Evolutionary conservation across 495 filamentous ascomycete species (phyloP), one percentile per base, ranked within the genome.

Genomic region (Penicillium roqueforti): DNA sequence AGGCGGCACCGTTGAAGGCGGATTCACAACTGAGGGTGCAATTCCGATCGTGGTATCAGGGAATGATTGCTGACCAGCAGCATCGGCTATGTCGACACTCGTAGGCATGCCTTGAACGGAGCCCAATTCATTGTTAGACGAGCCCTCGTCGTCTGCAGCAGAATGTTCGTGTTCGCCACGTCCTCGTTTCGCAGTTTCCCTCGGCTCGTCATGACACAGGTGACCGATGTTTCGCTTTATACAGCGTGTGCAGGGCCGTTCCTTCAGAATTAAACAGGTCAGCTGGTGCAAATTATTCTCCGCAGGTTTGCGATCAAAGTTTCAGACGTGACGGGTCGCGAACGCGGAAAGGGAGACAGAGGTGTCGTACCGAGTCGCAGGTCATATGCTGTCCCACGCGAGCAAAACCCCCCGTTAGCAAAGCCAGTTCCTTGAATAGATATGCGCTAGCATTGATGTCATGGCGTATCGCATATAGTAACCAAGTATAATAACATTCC

Each of bases 191-290:
- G 73, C 62, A 53, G 81, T 72, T 68, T 92, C 88, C 72, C 95
- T 85, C 53, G 91, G 91, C 73, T 97, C 93, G 69, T 99, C 93
- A 75, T 97, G 93, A 75, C 93, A 99, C 52, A 99, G 78, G 79
- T 97, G 93, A 60, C 92, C 93, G 70, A 99, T 99, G 78, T 95
- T 95, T 65, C 93, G 87, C 73, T 97, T 97, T 76, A 99, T 89
- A 80, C 93, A 99, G 76, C 93, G 85, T 52, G 89, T 89, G 80
- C 93, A 99, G 47, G 93, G 93, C 66, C 93, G 87, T 73, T 95
- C 90, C 91, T 93, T 69, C 32, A 58, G 52, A 50, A 51, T 31
- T 10, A 60, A 43, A 59, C 50, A 52, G 53, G 63, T 68, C 66
- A 70, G 67, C 65, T 65, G 53, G 51, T 48, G 51, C 49, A 25